Base-by-base conservation (phyloP, 164 flowering plant species). In the Aristolochia fimbriata region DNA sequence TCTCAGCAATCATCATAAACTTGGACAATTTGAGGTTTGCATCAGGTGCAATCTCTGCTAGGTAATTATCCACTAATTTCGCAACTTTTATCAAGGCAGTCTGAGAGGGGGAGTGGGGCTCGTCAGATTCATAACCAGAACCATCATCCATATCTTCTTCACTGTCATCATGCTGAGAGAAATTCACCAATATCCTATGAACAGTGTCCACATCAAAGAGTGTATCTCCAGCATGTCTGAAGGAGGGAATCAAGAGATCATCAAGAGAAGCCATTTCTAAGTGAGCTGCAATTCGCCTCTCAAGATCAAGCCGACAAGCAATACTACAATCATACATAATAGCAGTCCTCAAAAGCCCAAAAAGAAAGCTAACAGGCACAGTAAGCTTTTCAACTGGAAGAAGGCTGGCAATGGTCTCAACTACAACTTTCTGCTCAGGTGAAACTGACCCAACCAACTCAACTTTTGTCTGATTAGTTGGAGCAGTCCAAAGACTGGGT, bases 1-100 rank as follows among this genome's bases (percentile, higher is more conserved):
- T 47, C 62, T 89, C 93, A 6, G 91, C 95, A 69, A 92, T 74
- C 67, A 72, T 82, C 73, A 87, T 59, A 74, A 92, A 89, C 76
- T 84, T 84, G 64, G 80, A 15, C 47, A 84, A 83, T 65, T 83
- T 83, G 65, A 92, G 90, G 71, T 89, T 89, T 16, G 90, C 78
- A 76, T 92, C 96, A 31, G 91, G 87, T 13, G 98, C 96, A 61
- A 92, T 84, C 75, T 92, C 96, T 13, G 94, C 94, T 23, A 92
- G 86, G 73, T 85, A 92, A 65, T 69, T 82, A 70, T 92, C 97
- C 45, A 92, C 73, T 56, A 92, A 53, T 45, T 86, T 86, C 8
- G 90, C 69, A 51, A 92, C 97, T 70, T 81, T 83, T 24, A 70
- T 66, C 67, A 90, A 60, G 57, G 91, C 82, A 48, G 76, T 73